Conservation (phyloP, 139 green algal species). For the Desmodesmus armatus region DNA sequence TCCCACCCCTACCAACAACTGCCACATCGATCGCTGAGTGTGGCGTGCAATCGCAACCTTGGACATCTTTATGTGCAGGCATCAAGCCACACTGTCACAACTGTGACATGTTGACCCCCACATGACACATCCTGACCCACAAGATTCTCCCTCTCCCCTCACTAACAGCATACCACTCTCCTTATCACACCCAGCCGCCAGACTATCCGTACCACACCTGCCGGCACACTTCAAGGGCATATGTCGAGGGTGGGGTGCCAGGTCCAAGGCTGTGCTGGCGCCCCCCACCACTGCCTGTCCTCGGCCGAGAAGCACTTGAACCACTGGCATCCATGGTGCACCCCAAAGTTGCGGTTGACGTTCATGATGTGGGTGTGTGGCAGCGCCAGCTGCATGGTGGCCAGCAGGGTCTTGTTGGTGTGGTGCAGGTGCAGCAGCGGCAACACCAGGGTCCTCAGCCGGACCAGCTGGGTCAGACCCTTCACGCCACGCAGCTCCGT, state of each 20-base stretch:
- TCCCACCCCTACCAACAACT: too few species aligned
- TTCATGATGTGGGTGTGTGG: conserved; percentile 8
- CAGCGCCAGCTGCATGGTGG: conserved; percentile 3
- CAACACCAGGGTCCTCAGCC: conserved; percentile 7
- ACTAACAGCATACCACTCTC: too few species aligned
- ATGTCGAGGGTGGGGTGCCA: conserved; percentile 34
- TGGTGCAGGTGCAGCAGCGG: conserved; percentile 44
- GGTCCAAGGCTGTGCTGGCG: conserved; percentile 15
- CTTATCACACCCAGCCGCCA: too few species aligned
- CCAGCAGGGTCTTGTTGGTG: neutral
- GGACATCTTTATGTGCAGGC: too few species aligned
- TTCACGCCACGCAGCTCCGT: conserved; percentile 13
- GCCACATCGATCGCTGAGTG: too few species aligned
- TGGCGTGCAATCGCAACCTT: too few species aligned
- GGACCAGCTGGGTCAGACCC: neutral
- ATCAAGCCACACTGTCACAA: too few species aligned
- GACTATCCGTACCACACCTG: too few species aligned
- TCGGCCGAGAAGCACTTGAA: conserved; percentile 12
- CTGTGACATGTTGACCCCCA: too few species aligned
- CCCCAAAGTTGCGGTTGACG: neutral
- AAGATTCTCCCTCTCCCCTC: too few species aligned
- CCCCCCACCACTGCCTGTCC: conserved; percentile 36
- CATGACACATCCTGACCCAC: too few species aligned
- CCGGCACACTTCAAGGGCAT: conserved; percentile 3
- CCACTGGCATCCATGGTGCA: conserved; percentile 32